phyloP scores from a whole-genome alignment of 2,329 filamentous ascomycete species.

The Colletotrichum sp. region DNA sequence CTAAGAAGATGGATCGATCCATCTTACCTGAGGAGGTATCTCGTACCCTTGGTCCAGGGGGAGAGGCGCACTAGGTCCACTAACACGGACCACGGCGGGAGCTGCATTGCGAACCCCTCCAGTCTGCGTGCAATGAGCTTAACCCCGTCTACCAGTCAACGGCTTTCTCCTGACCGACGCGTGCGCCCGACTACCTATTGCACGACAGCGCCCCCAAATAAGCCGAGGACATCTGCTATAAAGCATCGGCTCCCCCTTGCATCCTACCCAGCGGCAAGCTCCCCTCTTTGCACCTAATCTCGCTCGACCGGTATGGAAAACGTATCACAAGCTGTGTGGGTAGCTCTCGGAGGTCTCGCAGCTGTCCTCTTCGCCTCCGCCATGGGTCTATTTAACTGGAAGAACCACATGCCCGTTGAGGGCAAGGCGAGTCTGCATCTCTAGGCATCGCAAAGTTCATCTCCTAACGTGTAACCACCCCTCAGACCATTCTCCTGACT shows the following conservation, averaged over 20 bases:
- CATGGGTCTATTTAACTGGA: conserved; percentile 73
- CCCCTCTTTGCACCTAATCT: background rate
- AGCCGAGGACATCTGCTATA: background rate
- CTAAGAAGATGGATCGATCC: background rate
- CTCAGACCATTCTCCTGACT: conserved; percentile 84
- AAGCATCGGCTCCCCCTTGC: background rate
- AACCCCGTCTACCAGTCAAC: background rate
- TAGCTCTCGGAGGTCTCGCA: conserved; percentile 50
- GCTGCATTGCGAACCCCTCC: background rate
- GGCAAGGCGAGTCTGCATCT: conserved; percentile 67
- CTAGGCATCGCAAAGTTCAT: background rate
- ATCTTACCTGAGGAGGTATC: background rate
- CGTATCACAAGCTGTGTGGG: conserved; percentile 47
- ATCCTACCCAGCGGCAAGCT: background rate
- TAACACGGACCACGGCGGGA: background rate
- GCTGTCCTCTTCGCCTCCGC: conserved; percentile 38
- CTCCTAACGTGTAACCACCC: background rate
- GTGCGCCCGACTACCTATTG: background rate
- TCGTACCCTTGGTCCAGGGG: background rate
- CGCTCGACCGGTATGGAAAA: background rate
- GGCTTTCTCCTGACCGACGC: background rate
- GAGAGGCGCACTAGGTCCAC: background rate
- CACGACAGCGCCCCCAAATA: background rate
- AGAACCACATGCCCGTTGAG: conserved; percentile 82
- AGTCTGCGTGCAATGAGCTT: background rate